A percentile compares a stretch with the other conserved stretches of the same genome.
These are phyloP conservation scores for Cadophora sp. DNA, from an alignment of 2,329 filamentous ascomycete species.

Conservation along the genomic window DNA sequence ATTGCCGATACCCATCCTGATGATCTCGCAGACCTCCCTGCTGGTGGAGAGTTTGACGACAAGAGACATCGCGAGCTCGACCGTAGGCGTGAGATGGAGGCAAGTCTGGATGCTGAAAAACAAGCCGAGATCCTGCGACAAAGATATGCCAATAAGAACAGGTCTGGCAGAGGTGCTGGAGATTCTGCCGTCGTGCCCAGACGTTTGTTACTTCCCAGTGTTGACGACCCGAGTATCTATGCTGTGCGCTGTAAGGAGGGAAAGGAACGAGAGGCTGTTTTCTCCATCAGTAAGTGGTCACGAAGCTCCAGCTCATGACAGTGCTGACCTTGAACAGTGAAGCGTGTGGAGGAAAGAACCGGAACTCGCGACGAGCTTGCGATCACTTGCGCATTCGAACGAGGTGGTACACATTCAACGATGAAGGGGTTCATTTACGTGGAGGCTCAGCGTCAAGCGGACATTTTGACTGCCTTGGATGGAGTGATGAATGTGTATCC, in stretches of 20 bases:
- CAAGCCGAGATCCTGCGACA: slow-evolving; percentile 86
- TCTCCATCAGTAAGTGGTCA: slow-evolving; percentile 65
- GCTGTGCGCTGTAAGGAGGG: slow-evolving; percentile 91
- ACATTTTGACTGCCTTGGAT: slow-evolving; percentile 83
- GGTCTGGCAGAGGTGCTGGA: slow-evolving; percentile 67
- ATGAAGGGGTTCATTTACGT: slow-evolving; percentile 98
- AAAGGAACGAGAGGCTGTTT: slow-evolving; percentile 92
- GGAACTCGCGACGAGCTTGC: slow-evolving; percentile 80
- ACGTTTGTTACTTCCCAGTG: slow-evolving; percentile 85
- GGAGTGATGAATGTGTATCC: slow-evolving; percentile 90
- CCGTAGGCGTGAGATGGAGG: slow-evolving; percentile 84
- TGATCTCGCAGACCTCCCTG: slow-evolving; percentile 78
- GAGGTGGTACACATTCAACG: slow-evolving; percentile 74
- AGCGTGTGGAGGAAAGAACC: slow-evolving; percentile 81
- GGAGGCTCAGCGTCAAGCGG: slow-evolving; percentile 85
- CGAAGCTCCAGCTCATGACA: too few species aligned
- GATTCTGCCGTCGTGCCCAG: slow-evolving; percentile 84
- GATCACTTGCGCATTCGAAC: slow-evolving; percentile 92
- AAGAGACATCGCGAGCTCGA: slow-evolving; percentile 93
- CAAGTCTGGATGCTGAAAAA: slow-evolving; percentile 91
- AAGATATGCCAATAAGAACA: slow-evolving; percentile 83
- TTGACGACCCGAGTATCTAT: slow-evolving; percentile 97
- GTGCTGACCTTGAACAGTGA: slow-evolving; percentile 53
- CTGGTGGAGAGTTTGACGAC: slow-evolving; percentile 84
- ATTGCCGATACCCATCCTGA: slow-evolving; percentile 91